Conservation (phyloP, 1,284 basidiomycete genomes). For the Irpex lacteus region DNA sequence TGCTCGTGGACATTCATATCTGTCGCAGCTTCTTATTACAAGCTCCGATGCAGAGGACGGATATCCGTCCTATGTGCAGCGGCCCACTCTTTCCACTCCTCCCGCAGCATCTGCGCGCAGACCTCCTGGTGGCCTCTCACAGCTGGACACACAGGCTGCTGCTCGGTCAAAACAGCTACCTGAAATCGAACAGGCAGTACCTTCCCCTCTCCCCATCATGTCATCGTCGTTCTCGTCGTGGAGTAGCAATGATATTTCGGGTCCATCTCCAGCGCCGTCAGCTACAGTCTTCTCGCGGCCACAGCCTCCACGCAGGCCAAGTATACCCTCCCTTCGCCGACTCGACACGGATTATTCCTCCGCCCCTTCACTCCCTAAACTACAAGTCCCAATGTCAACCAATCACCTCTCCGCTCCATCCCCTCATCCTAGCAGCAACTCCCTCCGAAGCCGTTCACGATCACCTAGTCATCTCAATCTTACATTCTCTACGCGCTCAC, state of each 20-base stretch:
- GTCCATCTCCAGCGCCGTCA: slow-evolving; percentile 66
- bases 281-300: slow-evolving; percentile 55
- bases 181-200: slow-evolving; percentile 53
- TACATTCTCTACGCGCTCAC: slow-evolving; percentile 52
- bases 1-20: slow-evolving; percentile 52
- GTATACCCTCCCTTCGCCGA: slow-evolving; percentile 56
- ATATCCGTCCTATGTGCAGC: slow-evolving; percentile 1
- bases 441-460: slow-evolving; percentile 32
- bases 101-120: slow-evolving; percentile 27
- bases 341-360: slow-evolving; percentile 55
- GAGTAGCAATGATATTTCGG: slow-evolving; percentile 39
- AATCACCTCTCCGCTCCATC: slow-evolving; percentile 57
- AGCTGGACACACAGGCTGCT: slow-evolving; percentile 59
- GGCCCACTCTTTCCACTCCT: slow-evolving; percentile 13
- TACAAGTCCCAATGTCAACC: slow-evolving; percentile 59
- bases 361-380: slow-evolving; percentile 45
- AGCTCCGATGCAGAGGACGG: slow-evolving; percentile 30
- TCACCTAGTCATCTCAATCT: slow-evolving; percentile 65
- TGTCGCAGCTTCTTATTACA: slow-evolving; percentile 47
- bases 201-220: slow-evolving; percentile 37
- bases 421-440: slow-evolving; percentile 29
- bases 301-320: slow-evolving; percentile 53
- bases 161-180: slow-evolving; percentile 48
- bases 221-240: slow-evolving; percentile 32
- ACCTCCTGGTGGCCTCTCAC: slow-evolving; percentile 49